Evolutionary conservation across 208 protist species (phyloP).

Genomic region (Crithidia sp.): DNA sequence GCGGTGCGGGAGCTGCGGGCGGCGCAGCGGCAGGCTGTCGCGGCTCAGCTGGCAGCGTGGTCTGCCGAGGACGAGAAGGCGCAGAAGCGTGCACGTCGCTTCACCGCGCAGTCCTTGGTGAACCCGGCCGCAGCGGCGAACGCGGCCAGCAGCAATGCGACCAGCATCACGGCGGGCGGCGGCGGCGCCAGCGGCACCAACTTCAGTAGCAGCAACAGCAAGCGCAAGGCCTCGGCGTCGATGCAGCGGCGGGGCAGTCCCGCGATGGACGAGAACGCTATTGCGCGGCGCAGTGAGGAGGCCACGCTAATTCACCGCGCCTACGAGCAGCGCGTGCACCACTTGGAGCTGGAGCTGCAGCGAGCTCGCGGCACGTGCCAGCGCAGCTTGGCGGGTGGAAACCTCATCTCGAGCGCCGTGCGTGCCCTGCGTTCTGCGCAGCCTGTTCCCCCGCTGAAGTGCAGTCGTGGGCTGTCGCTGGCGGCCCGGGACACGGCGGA

Average conservation of each 20-base stretch:
- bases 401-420: constrained; percentile 66
- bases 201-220: not conserved
- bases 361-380: constrained; percentile 46
- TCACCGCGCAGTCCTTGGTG: not conserved
- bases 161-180: not conserved
- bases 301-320: constrained; percentile 15
- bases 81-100: constrained; percentile 23
- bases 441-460: constrained; percentile 41
- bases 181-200: not conserved
- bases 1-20: constrained; percentile 35
- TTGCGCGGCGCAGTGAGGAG: constrained; percentile 24
- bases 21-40: constrained; percentile 47
- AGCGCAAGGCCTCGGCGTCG: constrained; percentile 20
- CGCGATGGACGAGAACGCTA: constrained; percentile 11
- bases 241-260: constrained; percentile 6
- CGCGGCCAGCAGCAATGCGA: not conserved
- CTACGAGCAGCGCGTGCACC: constrained; percentile 21
- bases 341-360: constrained; percentile 37
- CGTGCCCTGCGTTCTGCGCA: constrained; percentile 45
- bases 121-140: not conserved
- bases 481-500: constrained; percentile 57
- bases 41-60: constrained; percentile 54
- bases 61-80: constrained; percentile 54
- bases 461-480: constrained; percentile 65
- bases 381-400: constrained; percentile 72